Evolutionary conservation across 2,329 filamentous ascomycete species (phyloP).

Genomic region (Calonectria montana): DNA sequence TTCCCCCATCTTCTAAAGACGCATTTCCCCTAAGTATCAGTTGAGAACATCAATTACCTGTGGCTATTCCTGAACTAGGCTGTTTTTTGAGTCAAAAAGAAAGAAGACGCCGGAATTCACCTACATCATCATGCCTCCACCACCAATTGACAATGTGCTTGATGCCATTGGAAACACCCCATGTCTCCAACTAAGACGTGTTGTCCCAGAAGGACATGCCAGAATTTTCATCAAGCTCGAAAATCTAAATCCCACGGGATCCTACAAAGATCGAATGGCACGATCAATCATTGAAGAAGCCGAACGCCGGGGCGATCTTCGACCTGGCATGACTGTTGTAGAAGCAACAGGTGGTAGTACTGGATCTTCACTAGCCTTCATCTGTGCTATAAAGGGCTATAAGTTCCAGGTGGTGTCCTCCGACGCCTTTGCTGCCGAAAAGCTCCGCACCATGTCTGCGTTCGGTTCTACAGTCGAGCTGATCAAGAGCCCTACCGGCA

Average conservation of each 20-base stretch:
- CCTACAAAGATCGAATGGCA: slow-evolving; percentile 20
- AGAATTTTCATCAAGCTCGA: not conserved
- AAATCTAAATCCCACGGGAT: slow-evolving; percentile 11
- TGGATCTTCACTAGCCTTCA: slow-evolving; percentile 9
- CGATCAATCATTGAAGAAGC: slow-evolving; percentile 10
- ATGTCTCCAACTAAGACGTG: not conserved
- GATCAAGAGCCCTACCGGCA: not conserved
- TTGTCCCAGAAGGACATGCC: not conserved
- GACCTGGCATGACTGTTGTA: not conserved
- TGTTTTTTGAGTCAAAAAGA: no score
- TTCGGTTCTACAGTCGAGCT: not conserved
- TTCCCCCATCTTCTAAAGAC: no score
- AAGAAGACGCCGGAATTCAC: no score
- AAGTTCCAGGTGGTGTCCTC: not conserved
- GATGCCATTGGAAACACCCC: slow-evolving; percentile 3
- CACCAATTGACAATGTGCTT: not conserved
- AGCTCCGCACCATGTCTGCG: not conserved
- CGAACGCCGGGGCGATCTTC: not conserved
- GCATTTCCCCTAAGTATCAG: no score
- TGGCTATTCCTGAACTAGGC: no score
- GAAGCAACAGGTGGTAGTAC: slow-evolving; percentile 21
- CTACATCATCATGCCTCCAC: not conserved
- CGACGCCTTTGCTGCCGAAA: not conserved
- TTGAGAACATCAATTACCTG: no score
- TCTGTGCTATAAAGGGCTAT: slow-evolving; percentile 7